Percentiles rank a stretch among this genome's conserved stretches.
Conservation (phyloP, 306 rosid species). For the Quercus rubra region DNA sequence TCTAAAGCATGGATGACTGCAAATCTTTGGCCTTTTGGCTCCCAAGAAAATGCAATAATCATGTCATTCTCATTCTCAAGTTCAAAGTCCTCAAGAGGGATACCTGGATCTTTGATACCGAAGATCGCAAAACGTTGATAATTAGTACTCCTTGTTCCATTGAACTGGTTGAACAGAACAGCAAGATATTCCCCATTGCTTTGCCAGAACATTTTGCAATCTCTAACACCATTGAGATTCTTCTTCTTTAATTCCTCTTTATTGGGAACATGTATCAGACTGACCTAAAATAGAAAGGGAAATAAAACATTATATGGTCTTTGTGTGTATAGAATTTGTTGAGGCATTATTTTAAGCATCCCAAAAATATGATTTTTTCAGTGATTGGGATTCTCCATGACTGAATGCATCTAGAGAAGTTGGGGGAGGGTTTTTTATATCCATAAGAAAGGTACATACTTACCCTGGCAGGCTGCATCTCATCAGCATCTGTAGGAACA, state of each 20-base stretch:
- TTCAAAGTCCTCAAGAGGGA: constrained; percentile 79
- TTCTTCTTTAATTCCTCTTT: constrained; percentile 15
- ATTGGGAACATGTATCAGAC: constrained; percentile 49
- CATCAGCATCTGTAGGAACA: constrained; percentile 54
- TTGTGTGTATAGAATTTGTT: neutral
- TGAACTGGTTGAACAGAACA: constrained; percentile 74
- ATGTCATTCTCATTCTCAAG: constrained; percentile 86
- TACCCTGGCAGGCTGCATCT: constrained; percentile 59
- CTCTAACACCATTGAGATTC: constrained; percentile 79
- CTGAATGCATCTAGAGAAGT: too few species aligned
- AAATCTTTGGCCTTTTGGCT: constrained; percentile 86
- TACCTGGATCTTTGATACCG: constrained; percentile 78
- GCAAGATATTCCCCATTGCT: constrained; percentile 90
- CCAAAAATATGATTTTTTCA: neutral
- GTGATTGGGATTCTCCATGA: too few species aligned
- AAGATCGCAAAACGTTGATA: constrained; percentile 85
- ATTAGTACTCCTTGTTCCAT: constrained; percentile 71
- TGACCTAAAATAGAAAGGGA: constrained; percentile 22
- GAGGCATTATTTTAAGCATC: too few species aligned
- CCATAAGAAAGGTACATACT: neutral
- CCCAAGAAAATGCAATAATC: constrained; percentile 95
- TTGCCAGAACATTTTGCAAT: constrained; percentile 94
- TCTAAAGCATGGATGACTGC: constrained; percentile 76
- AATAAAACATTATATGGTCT: neutral
- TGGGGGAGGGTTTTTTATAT: neutral